Evolutionary conservation across 192 early-diverging fungal genomes (phyloP), one percentile per base, ranked within the genome.

Genomic region (Linnemannia hyalina): DNA sequence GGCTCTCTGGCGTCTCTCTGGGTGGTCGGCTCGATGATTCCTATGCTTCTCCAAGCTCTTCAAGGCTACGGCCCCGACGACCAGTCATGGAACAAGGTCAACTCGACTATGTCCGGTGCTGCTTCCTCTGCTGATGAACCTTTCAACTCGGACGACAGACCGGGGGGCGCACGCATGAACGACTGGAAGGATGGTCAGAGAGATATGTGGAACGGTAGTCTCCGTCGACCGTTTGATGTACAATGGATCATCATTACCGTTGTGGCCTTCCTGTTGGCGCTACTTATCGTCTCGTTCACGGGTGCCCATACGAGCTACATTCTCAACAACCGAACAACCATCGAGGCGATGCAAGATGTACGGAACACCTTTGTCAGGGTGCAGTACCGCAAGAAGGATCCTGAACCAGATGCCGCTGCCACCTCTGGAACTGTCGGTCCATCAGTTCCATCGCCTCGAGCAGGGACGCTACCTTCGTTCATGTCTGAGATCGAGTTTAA

Each of bases 311-410:
- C 90, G 11, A 80, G 52, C 15, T 88, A 90, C 41, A 57, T 93
- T n/a, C 76, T 90, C 20, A 78, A 76, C 26, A 93, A 93, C 42
- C 87, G 88, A 26, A 93, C 92, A 10, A 92, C 92, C 6, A 91
- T 93, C 55, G 92, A 93, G 55, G 79, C 86, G 5, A 40, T 86
- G 20, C 84, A 86, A 13, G 72, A 75, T 63, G 15, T 78, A 11
- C 55, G 84, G 16, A 81, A 60, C 54, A 81, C 72, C 6, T 86
- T 77, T 46, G 46, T 86, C 32, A 75, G 84, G 35, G 84, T 77
- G 32, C 88, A 69, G 73, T 89, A 87, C 75, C 72, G 29, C 54
- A 78, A 78, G 47, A 88, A 57, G 73, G 57, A 74, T 65, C 23
- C 63, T 49, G 47, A 70, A 22, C 10, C 60, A 4, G 63, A 75